phyloP scores from a whole-genome alignment of 306 rosid genomes.

The Abrus precatorius region DNA sequence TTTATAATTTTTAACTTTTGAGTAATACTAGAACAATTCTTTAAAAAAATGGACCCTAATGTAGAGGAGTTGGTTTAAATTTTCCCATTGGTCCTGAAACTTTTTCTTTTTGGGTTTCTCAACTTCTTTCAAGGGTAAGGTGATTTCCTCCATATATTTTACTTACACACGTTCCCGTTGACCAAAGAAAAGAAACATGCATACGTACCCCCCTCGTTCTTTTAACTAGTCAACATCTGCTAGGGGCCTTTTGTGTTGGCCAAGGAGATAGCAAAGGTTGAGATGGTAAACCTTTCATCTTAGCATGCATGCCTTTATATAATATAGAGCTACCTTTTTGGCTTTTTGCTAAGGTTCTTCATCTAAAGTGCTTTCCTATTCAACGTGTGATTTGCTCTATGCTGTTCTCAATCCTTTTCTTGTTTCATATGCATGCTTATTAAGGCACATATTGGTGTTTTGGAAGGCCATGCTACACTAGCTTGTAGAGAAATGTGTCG shows the following conservation, averaged over 20 bases:
- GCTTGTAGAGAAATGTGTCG: not conserved
- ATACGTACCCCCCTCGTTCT: too few species aligned
- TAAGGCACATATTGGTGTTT: not conserved
- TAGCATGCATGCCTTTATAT: not conserved
- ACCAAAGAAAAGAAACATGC: too few species aligned
- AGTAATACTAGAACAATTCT: too few species aligned
- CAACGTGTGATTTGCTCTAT: not conserved
- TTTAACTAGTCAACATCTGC: not conserved
- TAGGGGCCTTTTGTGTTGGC: not conserved
- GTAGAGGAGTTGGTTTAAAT: not conserved
- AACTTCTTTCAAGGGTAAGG: not conserved
- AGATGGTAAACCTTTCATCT: not conserved
- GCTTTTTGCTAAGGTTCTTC: not conserved
- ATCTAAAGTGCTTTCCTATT: conserved; percentile 15
- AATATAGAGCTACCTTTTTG: not conserved
- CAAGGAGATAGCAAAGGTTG: not conserved
- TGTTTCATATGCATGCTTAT: not conserved
- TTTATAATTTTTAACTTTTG: too few species aligned
- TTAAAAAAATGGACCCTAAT: too few species aligned
- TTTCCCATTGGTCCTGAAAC: not conserved
- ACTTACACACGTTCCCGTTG: too few species aligned
- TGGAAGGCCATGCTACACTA: not conserved
- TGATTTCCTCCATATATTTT: not conserved
- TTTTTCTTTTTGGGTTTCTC: not conserved
- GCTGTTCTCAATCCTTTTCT: conserved; percentile 1